Evolutionary conservation across 228 moss, liverwort and hornwort genomes (phyloP).

Genomic region (Sphagnum fallax): DNA sequence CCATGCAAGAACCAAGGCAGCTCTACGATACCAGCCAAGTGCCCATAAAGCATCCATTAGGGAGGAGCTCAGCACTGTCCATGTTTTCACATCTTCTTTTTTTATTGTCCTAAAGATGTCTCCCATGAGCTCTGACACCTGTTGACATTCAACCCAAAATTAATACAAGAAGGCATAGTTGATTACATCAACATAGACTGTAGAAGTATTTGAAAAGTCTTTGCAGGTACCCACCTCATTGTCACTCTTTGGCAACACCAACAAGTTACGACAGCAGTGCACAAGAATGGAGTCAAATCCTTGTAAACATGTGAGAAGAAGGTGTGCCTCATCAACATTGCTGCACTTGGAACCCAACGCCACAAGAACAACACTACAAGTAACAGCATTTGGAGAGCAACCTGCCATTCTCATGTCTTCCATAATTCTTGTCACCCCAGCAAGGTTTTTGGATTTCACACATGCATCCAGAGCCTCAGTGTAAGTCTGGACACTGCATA

Average conservation of each 20-base stretch:
- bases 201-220: neutral
- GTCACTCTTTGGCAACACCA: constrained; percentile 52
- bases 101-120: constrained; percentile 44
- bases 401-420: constrained; percentile 69
- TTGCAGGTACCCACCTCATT: constrained; percentile 40
- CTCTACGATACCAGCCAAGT: constrained; percentile 84
- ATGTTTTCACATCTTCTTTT: constrained; percentile 56
- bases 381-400: constrained; percentile 67
- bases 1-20: constrained; percentile 73
- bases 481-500: constrained; percentile 78
- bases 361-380: constrained; percentile 78
- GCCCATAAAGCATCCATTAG: constrained; percentile 89
- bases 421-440: constrained; percentile 49
- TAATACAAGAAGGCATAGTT: neutral
- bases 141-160: neutral
- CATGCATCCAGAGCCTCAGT: constrained; percentile 78
- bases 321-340: constrained; percentile 40
- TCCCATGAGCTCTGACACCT: constrained; percentile 41
- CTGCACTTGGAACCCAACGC: constrained; percentile 76
- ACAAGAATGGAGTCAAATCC: constrained; percentile 53
- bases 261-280: constrained; percentile 36
- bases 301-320: constrained; percentile 54
- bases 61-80: constrained; percentile 63
- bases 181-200: neutral
- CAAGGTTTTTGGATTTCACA: constrained; percentile 60